Percentiles rank a stretch among this genome's conserved stretches.
Conservation (phyloP, 805 yeast genomes). For the Candida pseudoglaebosa region DNA sequence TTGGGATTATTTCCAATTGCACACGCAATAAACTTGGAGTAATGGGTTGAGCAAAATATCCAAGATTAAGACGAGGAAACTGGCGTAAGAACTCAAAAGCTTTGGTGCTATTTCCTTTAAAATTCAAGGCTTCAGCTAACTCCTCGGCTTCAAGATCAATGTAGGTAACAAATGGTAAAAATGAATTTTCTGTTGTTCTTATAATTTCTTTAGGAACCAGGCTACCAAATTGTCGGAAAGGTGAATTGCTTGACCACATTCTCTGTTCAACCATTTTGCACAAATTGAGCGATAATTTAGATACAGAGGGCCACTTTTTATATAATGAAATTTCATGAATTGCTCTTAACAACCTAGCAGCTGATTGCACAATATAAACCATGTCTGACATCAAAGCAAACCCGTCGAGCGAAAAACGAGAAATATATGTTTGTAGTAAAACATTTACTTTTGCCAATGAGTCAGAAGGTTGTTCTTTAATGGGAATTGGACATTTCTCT, state of each 20-base stretch:
- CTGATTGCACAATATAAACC: conserved; percentile 90
- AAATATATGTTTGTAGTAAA: conserved; percentile 81
- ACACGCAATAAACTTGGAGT: conserved; percentile 65
- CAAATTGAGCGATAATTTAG: conserved; percentile 55
- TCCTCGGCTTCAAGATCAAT: conserved; percentile 69
- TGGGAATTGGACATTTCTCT: conserved; percentile 81
- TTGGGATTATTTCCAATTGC: conserved; percentile 62
- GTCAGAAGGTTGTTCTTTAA: conserved; percentile 66
- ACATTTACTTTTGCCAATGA: conserved; percentile 76
- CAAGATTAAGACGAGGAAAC: conserved; percentile 67
- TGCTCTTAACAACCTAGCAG: conserved; percentile 84
- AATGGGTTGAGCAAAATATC: conserved; percentile 69
- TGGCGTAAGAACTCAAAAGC: conserved; percentile 58
- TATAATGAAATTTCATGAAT: conserved; percentile 70
- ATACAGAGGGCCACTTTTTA: conserved; percentile 66
- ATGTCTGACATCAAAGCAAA: conserved; percentile 90
- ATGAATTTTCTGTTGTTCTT: conserved; percentile 71
- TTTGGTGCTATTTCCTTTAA: conserved; percentile 59
- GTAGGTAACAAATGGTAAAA: conserved; percentile 79
- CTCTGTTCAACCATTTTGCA: conserved; percentile 79
- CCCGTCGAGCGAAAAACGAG: conserved; percentile 72
- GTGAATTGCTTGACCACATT: conserved; percentile 82
- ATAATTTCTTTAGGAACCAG: conserved; percentile 69
- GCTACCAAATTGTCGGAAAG: conserved; percentile 74
- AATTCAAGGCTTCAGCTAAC: conserved; percentile 75